A percentile compares a stretch with the other conserved stretches of the same genome.
phyloP scores from a whole-genome alignment of 1,139 yeast species.

The Pichia sp. region DNA sequence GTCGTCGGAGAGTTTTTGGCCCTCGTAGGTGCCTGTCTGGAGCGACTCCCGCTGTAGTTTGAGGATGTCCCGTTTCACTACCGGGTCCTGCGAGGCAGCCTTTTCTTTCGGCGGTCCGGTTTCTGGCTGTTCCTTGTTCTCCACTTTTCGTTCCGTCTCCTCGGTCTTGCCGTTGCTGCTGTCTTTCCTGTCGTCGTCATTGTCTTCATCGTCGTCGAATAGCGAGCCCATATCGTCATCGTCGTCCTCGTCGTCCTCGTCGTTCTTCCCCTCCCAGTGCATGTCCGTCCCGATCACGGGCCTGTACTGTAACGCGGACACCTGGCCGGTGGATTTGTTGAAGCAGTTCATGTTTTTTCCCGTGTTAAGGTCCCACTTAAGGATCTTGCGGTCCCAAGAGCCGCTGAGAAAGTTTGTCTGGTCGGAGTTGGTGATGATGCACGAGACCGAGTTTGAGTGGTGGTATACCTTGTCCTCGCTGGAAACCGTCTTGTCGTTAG shows the following conservation, averaged over 20 bases:
- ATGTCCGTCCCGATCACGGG: slow-evolving; percentile 59
- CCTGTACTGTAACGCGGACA: slow-evolving; percentile 73
- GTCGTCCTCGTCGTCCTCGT: slow-evolving; percentile 21
- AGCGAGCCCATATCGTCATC: slow-evolving; percentile 62
- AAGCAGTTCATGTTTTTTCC: slow-evolving; percentile 54
- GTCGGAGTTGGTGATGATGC: slow-evolving; percentile 55
- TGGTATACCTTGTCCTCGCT: slow-evolving; percentile 3
- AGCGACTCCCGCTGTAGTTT: slow-evolving; percentile 22
- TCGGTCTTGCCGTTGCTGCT: neutral
- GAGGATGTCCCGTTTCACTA: slow-evolving; percentile 18
- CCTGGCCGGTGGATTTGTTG: slow-evolving; percentile 65
- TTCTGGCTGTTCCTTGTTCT: slow-evolving; percentile 13
- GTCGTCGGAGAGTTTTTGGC: slow-evolving; percentile 37
- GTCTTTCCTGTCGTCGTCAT: slow-evolving; percentile 29
- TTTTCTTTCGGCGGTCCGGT: neutral
- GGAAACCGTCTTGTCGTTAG: slow-evolving; percentile 31
- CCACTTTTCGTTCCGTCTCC: neutral
- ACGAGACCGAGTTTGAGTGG: slow-evolving; percentile 75
- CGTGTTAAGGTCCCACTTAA: slow-evolving; percentile 82
- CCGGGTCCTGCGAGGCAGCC: neutral
- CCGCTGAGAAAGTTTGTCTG: slow-evolving; percentile 73
- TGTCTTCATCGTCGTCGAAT: slow-evolving; percentile 72
- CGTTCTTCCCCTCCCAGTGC: slow-evolving; percentile 20
- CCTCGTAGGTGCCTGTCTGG: slow-evolving; percentile 23
- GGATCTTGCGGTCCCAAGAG: slow-evolving; percentile 78